Percentiles rank a stretch among this genome's conserved stretches.
Evolutionary conservation across 2,329 filamentous ascomycete genomes (phyloP).

Genomic region (Waltergamsia citrina): DNA sequence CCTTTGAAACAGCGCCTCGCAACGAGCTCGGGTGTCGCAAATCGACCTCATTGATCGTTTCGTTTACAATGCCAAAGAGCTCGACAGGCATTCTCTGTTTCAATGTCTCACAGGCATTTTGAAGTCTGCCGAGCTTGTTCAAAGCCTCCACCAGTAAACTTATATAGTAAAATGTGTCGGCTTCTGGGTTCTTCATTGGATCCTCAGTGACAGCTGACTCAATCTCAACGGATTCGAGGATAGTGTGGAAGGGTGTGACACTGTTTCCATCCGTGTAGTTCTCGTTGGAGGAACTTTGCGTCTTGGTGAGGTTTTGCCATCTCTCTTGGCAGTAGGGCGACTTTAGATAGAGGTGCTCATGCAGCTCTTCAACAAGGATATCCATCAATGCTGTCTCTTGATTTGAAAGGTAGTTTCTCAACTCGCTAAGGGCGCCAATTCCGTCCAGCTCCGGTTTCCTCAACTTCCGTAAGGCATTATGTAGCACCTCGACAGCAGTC

Average conservation of each 20-base stretch:
- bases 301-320: conserved; percentile 76
- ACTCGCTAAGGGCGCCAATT: conserved; percentile 79
- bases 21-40: conserved; percentile 82
- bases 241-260: conserved; percentile 45
- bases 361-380: conserved; percentile 92
- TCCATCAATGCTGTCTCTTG: conserved; percentile 89
- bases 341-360: conserved; percentile 95
- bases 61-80: conserved; percentile 86
- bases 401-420: conserved; percentile 81
- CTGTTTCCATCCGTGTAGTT: conserved; percentile 32
- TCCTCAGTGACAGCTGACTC: conserved; percentile 67
- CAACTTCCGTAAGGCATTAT: conserved; percentile 76
- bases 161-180: conserved; percentile 92
- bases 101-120: conserved; percentile 78
- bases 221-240: conserved; percentile 52
- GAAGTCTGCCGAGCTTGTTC: conserved; percentile 79
- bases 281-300: conserved; percentile 40
- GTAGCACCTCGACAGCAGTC: conserved; percentile 83
- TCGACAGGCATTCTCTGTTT: conserved; percentile 92
- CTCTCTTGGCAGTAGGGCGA: conserved; percentile 95
- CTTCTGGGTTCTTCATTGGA: conserved; percentile 84
- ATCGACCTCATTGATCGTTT: conserved; percentile 90
- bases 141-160: conserved; percentile 78
- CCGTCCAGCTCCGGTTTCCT: conserved; percentile 82
- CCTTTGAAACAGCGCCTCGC: conserved; percentile 42